A percentile compares a stretch with the other conserved stretches of the same genome.
Evolutionary conservation across 139 green algal genomes (phyloP).

Genomic region (Ulvella scutata): DNA sequence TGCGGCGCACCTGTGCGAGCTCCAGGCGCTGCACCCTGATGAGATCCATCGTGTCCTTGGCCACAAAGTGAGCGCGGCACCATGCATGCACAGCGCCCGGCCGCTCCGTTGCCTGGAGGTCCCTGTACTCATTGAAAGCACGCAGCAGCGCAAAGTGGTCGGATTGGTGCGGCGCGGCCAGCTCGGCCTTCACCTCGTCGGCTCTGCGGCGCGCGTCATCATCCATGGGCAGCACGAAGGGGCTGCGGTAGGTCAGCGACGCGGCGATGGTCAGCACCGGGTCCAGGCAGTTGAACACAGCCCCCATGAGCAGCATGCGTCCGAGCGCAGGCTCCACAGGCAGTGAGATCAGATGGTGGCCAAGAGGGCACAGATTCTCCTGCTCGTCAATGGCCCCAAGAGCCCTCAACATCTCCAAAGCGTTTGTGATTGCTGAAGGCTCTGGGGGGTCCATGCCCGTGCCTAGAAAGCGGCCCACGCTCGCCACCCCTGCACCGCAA

Average conservation of each 20-base stretch:
- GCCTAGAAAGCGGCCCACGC: slow-evolving; percentile 5
- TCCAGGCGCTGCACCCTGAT: slow-evolving; percentile 67
- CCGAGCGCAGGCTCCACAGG: slow-evolving; percentile 55
- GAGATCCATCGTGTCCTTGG: slow-evolving; percentile 44
- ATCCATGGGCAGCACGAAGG: slow-evolving; percentile 35
- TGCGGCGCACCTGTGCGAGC: slow-evolving; percentile 38
- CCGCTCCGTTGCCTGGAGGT: not conserved
- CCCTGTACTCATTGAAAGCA: slow-evolving; percentile 60
- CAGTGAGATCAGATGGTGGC: slow-evolving; percentile 60
- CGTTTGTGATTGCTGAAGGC: slow-evolving; percentile 6
- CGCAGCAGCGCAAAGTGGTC: slow-evolving; percentile 83
- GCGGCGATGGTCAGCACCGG: slow-evolving; percentile 74
- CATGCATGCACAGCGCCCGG: not conserved
- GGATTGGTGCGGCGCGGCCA: slow-evolving; percentile 75
- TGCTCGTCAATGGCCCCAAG: slow-evolving; percentile 18
- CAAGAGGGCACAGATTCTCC: slow-evolving; percentile 23
- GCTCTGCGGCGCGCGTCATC: slow-evolving; percentile 22
- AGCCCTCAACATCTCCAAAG: slow-evolving; percentile 9
- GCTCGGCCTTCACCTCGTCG: slow-evolving; percentile 3
- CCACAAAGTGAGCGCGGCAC: slow-evolving; percentile 20
- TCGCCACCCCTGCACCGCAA: not conserved
- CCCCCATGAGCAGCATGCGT: slow-evolving; percentile 56
- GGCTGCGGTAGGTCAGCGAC: slow-evolving; percentile 16
- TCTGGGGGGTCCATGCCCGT: slow-evolving; percentile 9
- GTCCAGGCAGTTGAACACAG: slow-evolving; percentile 50